Evolutionary conservation across 305 asterid genomes (phyloP).

Genomic region (Solanum hybrid): DNA sequence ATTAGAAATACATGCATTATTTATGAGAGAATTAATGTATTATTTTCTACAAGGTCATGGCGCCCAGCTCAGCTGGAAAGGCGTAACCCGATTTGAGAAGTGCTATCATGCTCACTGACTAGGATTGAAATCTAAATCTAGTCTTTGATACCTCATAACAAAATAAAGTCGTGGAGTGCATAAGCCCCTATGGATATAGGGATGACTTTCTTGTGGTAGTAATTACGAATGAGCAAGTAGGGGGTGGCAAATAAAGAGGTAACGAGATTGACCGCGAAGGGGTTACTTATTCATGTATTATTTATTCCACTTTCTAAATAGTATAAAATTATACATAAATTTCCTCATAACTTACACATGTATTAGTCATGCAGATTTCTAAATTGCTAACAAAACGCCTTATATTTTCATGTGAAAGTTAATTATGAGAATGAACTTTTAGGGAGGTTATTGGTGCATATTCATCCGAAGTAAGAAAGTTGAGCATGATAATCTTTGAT

Average conservation of each 20-base stretch:
- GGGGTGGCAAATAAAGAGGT: background rate
- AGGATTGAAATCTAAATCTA: background rate
- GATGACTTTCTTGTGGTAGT: background rate
- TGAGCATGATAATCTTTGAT: conserved; percentile 15
- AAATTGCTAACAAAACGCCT: background rate
- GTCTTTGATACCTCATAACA: background rate
- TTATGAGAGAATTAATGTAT: background rate
- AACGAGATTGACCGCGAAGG: background rate
- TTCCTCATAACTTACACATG: background rate
- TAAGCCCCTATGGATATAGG: background rate
- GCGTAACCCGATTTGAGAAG: background rate
- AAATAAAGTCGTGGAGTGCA: background rate
- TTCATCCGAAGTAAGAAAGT: conserved; percentile 12
- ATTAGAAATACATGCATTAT: background rate
- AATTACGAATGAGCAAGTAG: background rate
- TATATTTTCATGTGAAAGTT: background rate
- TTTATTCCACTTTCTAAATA: background rate
- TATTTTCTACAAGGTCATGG: background rate
- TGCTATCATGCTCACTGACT: background rate
- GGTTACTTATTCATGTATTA: background rate
- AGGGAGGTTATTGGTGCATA: conserved; percentile 16
- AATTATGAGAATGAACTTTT: background rate
- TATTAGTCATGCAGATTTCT: background rate
- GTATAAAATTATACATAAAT: background rate
- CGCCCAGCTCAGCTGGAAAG: background rate